Percentiles rank a stretch among this genome's conserved stretches.
Conservation (phyloP, 2,329 filamentous ascomycete species). For the Penicillium crustosum region DNA sequence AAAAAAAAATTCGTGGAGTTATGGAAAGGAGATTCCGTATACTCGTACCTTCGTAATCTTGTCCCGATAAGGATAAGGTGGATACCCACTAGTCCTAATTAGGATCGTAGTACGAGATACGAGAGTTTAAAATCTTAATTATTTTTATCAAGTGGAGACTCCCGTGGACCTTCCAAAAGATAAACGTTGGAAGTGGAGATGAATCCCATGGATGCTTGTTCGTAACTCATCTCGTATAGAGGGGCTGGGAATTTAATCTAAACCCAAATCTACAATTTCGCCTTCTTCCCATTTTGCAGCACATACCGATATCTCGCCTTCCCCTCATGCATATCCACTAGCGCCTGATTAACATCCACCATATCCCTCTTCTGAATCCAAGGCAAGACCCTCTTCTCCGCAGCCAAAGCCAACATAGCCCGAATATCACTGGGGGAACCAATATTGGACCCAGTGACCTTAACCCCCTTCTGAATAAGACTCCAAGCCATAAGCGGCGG, state of each 20-base stretch:
- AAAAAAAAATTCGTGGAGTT: not conserved
- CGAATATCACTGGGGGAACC: constrained; percentile 46
- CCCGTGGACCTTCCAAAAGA: too few relatives aligned
- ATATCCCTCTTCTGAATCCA: constrained; percentile 47
- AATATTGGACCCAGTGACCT: constrained; percentile 52
- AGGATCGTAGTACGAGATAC: not conserved
- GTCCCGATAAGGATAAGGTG: not conserved
- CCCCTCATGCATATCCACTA: constrained; percentile 47
- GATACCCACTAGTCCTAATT: not conserved
- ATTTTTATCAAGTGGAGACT: not conserved
- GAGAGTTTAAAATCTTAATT: not conserved
- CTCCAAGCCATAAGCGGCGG: constrained; percentile 58
- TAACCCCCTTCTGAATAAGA: constrained; percentile 58
- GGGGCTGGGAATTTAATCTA: not conserved
- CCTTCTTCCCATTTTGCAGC: constrained; percentile 41
- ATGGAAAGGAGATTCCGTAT: not conserved
- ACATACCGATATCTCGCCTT: constrained; percentile 51
- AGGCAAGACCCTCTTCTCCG: constrained; percentile 42
- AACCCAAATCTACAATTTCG: constrained; percentile 27
- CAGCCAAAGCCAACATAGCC: constrained; percentile 46
- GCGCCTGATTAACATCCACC: constrained; percentile 44
- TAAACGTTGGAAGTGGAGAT: not conserved
- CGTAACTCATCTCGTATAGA: not conserved
- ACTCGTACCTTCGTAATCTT: not conserved
- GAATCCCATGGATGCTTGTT: too few relatives aligned